Conservation (phyloP, 2,329 filamentous ascomycete genomes). For the Knufia fluminis region DNA sequence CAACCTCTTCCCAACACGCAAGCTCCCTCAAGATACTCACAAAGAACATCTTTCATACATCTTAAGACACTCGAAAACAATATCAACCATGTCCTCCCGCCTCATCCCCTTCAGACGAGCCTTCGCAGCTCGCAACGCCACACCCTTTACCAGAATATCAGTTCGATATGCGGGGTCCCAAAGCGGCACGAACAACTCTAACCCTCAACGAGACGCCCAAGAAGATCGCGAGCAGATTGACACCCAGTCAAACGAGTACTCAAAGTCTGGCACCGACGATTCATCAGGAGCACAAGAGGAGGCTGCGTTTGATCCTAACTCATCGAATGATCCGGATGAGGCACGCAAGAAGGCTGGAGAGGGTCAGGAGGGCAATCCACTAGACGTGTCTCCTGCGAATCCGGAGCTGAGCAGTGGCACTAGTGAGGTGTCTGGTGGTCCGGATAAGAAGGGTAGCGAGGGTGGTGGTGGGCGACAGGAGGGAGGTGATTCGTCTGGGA, state of each 20-base stretch:
- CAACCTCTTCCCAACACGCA: too few relatives aligned
- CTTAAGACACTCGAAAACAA: neutral
- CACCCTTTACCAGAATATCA: neutral
- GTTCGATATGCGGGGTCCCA: neutral
- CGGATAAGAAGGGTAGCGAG: conserved; percentile 32
- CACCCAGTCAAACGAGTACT: conserved; percentile 57
- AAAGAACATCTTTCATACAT: neutral
- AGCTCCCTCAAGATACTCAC: too few relatives aligned
- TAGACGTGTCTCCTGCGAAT: conserved; percentile 55
- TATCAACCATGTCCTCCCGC: neutral
- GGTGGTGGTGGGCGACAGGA: conserved; percentile 32
- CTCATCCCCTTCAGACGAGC: conserved; percentile 6
- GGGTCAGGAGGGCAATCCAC: conserved; percentile 38
- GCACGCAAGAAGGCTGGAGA: conserved; percentile 40
- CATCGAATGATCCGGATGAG: conserved; percentile 54
- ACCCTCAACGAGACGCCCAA: conserved; percentile 15
- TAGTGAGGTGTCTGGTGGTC: conserved; percentile 35
- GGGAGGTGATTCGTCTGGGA: conserved; percentile 29
- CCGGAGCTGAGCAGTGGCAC: conserved; percentile 46
- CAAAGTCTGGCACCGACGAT: conserved; percentile 57
- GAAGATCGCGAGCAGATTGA: conserved; percentile 54
- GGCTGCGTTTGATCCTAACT: conserved; percentile 59
- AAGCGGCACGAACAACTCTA: conserved; percentile 6
- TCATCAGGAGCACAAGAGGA: conserved; percentile 47
- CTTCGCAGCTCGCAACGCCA: neutral